A percentile compares a stretch with the other conserved stretches of the same genome.
Conservation (phyloP, 805 yeast species). For the Wickerhamiella sorbophila region DNA sequence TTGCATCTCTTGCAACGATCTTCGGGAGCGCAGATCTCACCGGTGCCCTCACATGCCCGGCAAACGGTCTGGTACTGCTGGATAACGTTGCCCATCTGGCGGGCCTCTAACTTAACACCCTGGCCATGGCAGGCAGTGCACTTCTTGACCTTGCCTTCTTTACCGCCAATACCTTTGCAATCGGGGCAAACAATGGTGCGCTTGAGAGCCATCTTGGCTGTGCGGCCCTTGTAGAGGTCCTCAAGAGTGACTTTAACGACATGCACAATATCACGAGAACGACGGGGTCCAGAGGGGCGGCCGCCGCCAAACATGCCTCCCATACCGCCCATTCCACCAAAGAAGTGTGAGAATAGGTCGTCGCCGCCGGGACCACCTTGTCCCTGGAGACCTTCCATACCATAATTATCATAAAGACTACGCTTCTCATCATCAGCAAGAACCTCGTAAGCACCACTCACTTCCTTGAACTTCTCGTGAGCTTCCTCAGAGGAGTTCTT, state of each 20-base stretch:
- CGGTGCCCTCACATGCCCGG: conserved; percentile 84
- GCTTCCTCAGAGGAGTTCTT: conserved; percentile 64
- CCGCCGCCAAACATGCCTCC: conserved; percentile 35
- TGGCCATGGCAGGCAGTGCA: conserved; percentile 82
- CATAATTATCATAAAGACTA: conserved; percentile 74
- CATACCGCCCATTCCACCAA: conserved; percentile 40
- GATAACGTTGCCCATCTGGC: conserved; percentile 99
- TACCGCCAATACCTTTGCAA: conserved; percentile 96
- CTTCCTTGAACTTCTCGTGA: conserved; percentile 90
- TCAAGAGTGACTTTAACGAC: conserved; percentile 73
- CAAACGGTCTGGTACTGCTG: conserved; percentile 95
- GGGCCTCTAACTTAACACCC: conserved; percentile 81
- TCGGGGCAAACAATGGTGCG: conserved; percentile 76
- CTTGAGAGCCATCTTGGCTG: conserved; percentile 84
- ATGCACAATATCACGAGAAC: conserved; percentile 86
- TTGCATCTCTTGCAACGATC: conserved; percentile 78
- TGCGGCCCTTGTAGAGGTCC: conserved; percentile 39
- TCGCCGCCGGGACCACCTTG: conserved; percentile 60
- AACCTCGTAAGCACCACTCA: conserved; percentile 79
- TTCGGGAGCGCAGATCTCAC: conserved; percentile 73
- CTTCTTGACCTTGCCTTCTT: conserved; percentile 72
- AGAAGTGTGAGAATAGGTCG: conserved; percentile 68
- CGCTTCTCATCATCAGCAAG: conserved; percentile 80
- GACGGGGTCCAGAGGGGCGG: conserved; percentile 69
- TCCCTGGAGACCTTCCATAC: conserved; percentile 82